Conservation (phyloP, 164 flowering plant species). For the Annona squamosa region DNA sequence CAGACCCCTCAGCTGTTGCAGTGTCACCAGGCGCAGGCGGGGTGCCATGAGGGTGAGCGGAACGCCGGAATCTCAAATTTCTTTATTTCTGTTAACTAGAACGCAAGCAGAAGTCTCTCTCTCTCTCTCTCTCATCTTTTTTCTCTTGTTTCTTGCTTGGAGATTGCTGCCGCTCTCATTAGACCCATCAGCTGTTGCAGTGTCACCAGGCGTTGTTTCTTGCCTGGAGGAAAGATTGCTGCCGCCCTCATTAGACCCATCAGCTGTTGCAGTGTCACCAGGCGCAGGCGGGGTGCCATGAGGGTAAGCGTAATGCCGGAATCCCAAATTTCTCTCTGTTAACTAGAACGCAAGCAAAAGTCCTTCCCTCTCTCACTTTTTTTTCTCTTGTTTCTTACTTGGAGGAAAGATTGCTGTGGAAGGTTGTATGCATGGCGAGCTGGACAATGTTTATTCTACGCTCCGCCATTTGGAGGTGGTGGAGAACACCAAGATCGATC, state of each 20-base stretch:
- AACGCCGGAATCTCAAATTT: neutral
- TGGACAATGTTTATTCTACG: constrained; percentile 78
- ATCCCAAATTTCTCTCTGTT: neutral
- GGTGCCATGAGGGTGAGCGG: neutral
- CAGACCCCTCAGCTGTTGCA: neutral
- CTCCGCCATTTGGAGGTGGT: constrained; percentile 48
- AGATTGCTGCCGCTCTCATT: constrained; percentile 41
- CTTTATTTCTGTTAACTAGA: neutral
- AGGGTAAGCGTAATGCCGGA: neutral
- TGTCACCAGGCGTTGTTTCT: neutral
- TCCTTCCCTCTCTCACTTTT: neutral
- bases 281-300: neutral
- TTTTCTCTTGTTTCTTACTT: neutral
- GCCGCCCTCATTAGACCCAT: neutral
- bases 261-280: neutral
- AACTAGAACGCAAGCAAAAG: neutral
- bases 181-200: neutral
- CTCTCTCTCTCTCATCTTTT: neutral
- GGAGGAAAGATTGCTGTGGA: constrained; percentile 64
- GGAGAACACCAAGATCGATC: constrained; percentile 76
- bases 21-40: neutral
- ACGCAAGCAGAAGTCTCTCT: neutral
- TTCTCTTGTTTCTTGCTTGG: neutral
- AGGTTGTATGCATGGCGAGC: constrained; percentile 99
- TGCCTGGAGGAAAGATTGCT: neutral